Evolutionary conservation across 352 stramenopile species (phyloP), one percentile per base, ranked within the genome.

Genomic region (Phytophthora aleatoria): DNA sequence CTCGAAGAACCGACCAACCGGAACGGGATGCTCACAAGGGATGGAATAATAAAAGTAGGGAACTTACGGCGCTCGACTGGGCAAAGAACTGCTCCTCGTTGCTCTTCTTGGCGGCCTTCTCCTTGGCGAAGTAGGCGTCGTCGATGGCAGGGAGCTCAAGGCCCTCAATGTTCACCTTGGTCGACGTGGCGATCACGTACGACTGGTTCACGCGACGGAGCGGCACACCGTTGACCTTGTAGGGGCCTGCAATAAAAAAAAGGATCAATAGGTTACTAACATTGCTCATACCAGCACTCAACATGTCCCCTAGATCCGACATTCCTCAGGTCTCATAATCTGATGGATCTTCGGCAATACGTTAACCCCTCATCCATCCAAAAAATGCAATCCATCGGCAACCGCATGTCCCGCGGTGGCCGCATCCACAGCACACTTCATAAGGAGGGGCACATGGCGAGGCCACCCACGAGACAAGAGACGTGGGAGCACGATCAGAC

Each of bases 211-310:
- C 96, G 62, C 98, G 96, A 70, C 97, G 92, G 55, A 99, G 79
- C 26, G 97, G 98, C 27, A 99, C 97, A 67, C 97, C 97, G 88
- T 99, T 99, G 51, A 99, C 89, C 87, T 98, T 98, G 94, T 99
- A 99, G 28, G 98, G 98, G 72, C 97, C 97, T 97, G 27, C 20
- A 24, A 56, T 2, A 69, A 27, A 7, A n/a, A 16, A n/a, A n/a
- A 16, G 3, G 16, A 27, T 49, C n/a, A 59, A 9, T 3, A 20
- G 20, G 38, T 69, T 11, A 48, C 26, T 30, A 42, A 59, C 20
- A 36, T 1, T 16, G 26, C 20, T 43, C 10, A 28, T 3, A 13
- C 13, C 15, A 41, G 20, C 26, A 42, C 20, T 16, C 13, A 41
- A 24, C 15, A 9, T 31, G 36, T 42, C 15, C 31, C 31, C n/a